phyloP scores from a whole-genome alignment of 805 yeast species.

The Lipomyces spencermartinsiae region DNA sequence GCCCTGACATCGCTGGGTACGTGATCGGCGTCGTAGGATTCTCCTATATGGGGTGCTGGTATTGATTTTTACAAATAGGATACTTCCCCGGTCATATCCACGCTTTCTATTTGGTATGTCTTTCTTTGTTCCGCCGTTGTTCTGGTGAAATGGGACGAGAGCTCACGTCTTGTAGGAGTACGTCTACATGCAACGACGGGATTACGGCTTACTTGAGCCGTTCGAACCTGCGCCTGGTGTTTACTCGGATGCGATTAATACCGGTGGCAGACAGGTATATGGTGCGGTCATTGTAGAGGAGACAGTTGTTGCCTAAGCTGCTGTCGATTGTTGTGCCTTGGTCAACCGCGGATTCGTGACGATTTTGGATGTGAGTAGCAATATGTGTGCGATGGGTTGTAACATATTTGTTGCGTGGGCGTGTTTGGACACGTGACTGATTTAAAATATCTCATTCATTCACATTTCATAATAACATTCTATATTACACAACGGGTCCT shows the following conservation, averaged over 20 bases:
- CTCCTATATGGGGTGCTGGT: background rate
- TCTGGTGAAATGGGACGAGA: background rate
- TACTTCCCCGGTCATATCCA: conserved; percentile 61
- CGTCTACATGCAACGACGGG: conserved; percentile 35
- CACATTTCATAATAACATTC: background rate
- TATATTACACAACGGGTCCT: background rate
- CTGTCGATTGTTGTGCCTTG: background rate
- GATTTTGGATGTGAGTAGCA: background rate
- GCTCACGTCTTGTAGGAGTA: conserved; percentile 19
- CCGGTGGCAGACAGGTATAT: conserved; percentile 37
- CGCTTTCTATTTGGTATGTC: conserved; percentile 32
- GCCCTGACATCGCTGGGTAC: conserved; percentile 57
- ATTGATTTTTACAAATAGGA: conserved; percentile 47
- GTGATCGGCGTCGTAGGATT: background rate
- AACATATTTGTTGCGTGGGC: background rate
- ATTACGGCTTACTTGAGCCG: conserved; percentile 23
- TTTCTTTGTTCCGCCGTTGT: conserved; percentile 4
- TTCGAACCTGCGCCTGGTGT: conserved; percentile 35
- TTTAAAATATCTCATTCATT: background rate
- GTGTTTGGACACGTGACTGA: background rate
- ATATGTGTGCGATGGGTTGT: background rate
- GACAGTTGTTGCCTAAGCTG: background rate
- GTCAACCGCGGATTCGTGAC: background rate
- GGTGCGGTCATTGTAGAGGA: conserved; percentile 36
- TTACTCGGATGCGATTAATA: conserved; percentile 34